phyloP scores from a whole-genome alignment of 1,284 basidiomycete genomes.

The Melampsora larici-populina region DNA sequence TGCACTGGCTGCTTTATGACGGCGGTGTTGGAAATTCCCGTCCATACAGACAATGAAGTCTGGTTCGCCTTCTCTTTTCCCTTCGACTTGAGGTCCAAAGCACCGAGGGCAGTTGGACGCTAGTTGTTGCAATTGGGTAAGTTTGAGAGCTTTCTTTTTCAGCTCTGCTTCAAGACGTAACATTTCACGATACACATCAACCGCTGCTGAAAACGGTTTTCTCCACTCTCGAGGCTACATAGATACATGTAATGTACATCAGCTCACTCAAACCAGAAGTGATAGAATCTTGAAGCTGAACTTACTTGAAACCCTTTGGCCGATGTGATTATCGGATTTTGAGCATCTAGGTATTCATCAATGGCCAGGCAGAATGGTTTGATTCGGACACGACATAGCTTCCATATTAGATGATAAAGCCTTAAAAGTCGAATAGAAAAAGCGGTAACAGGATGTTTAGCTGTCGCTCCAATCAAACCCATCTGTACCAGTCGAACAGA shows the following conservation, averaged over 20 bases:
- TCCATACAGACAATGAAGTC: neutral
- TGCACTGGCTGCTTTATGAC: neutral
- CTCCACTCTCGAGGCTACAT: neutral
- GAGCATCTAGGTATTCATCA: conserved; percentile 23
- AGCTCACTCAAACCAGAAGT: neutral
- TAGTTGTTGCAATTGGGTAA: neutral
- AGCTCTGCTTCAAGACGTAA: neutral
- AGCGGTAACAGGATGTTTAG: conserved; percentile 10
- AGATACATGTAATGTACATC: neutral
- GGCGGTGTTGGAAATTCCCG: no score
- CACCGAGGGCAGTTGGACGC: neutral
- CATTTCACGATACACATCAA: conserved; percentile 2
- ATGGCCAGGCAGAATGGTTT: neutral
- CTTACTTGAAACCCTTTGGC: neutral
- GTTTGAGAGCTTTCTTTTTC: neutral
- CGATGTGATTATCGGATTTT: conserved; percentile 11
- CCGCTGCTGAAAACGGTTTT: neutral
- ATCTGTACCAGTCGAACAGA: conserved; percentile 3
- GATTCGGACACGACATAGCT: neutral
- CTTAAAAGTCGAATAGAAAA: conserved; percentile 11
- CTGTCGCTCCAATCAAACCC: conserved; percentile 4
- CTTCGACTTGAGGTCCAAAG: neutral
- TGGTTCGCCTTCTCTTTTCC: neutral
- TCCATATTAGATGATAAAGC: conserved; percentile 21
- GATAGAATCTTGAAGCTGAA: neutral